Conservation (phyloP, 2,329 filamentous ascomycete species). For the Diaporthe caulivora region DNA sequence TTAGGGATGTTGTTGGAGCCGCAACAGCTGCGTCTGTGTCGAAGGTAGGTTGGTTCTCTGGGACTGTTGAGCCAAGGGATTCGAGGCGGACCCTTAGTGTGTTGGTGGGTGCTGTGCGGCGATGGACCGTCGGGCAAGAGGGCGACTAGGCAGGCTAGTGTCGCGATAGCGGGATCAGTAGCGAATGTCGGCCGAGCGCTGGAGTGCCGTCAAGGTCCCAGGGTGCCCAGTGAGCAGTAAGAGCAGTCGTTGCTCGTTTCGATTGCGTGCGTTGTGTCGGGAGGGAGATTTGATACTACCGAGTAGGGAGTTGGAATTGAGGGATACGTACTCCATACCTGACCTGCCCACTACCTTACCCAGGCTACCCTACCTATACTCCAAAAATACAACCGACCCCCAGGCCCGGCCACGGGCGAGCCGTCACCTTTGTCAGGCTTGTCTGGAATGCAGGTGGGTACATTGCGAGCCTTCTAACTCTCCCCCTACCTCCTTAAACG, state of each 20-base stretch:
- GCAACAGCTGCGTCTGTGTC: background rate
- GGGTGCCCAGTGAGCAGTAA: slow-evolving; percentile 12
- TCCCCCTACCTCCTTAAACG: slow-evolving; percentile 20
- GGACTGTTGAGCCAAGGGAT: slow-evolving; percentile 23
- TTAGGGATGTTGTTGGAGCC: background rate
- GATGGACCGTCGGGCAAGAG: background rate
- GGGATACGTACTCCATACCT: slow-evolving; percentile 34
- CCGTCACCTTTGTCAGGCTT: slow-evolving; percentile 23
- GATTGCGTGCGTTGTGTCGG: slow-evolving; percentile 27
- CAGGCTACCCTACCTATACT: background rate
- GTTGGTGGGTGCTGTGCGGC: slow-evolving; percentile 4
- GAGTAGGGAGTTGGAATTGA: slow-evolving; percentile 26
- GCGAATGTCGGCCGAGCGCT: slow-evolving; percentile 12
- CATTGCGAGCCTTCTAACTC: background rate
- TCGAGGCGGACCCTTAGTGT: background rate
- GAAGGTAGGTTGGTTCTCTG: slow-evolving; percentile 2
- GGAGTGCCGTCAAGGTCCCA: slow-evolving; percentile 23
- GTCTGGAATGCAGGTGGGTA: slow-evolving; percentile 29
- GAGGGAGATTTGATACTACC: slow-evolving; percentile 28
- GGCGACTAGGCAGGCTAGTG: slow-evolving; percentile 21
- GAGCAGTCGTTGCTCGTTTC: slow-evolving; percentile 20
- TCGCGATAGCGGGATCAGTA: slow-evolving; percentile 30
- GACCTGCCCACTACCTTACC: background rate
- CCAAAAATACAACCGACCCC: slow-evolving; percentile 25
- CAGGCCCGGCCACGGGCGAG: slow-evolving; percentile 4